These are phyloP conservation scores for Erysimum cheiranthoides DNA, from an alignment of 345 rosid species.

Conservation along the genomic window DNA sequence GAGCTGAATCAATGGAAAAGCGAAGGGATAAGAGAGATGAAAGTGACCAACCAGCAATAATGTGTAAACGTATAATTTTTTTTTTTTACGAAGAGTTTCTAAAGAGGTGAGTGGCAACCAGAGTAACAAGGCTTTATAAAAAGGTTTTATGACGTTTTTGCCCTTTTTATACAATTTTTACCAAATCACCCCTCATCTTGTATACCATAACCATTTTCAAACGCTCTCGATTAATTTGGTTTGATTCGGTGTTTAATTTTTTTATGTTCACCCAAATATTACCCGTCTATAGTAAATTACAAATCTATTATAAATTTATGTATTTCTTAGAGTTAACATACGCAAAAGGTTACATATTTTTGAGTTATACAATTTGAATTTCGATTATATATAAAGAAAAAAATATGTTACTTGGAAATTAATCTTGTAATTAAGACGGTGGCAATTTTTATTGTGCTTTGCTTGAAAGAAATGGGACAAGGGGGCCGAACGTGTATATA, in stretches of 20 bases:
- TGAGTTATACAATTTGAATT: background rate
- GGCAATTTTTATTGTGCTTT: slow-evolving; percentile 25
- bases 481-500: slow-evolving; percentile 49
- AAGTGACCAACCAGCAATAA: slow-evolving; percentile 44
- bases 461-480: slow-evolving; percentile 46
- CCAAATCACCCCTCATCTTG: slow-evolving; percentile 26
- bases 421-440: slow-evolving; percentile 28
- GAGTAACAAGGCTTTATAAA: slow-evolving; percentile 38
- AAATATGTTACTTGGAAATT: slow-evolving; percentile 28
- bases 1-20: slow-evolving; percentile 36
- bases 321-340: background rate
- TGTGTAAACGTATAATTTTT: background rate
- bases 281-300: background rate
- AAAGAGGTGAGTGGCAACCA: slow-evolving; percentile 23
- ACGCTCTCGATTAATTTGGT: background rate
- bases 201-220: background rate
- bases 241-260: background rate
- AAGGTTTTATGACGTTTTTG: slow-evolving; percentile 37
- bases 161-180: slow-evolving; percentile 27
- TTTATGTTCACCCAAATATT: too few relatives aligned
- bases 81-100: background rate
- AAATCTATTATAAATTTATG: background rate
- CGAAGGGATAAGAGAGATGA: slow-evolving; percentile 39
- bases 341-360: background rate
- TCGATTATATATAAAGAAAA: background rate